A percentile compares a stretch with the other conserved stretches of the same genome.
Evolutionary conservation across 2,329 filamentous ascomycete genomes (phyloP).

Genomic region (Lachnum nothofagi): DNA sequence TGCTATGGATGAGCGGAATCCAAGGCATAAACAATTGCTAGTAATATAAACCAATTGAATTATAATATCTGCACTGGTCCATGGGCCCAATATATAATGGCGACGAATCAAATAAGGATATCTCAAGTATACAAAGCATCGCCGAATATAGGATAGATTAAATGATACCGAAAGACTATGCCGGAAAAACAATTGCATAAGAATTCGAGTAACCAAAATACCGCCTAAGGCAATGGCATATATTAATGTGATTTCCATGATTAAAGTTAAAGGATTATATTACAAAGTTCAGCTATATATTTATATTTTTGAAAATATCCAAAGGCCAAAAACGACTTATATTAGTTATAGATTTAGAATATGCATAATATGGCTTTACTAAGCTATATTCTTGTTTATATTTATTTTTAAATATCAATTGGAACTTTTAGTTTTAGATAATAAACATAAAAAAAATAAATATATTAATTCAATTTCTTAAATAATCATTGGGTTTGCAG

Average conservation of each 20-base stretch:
- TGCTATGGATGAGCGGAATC: conserved; percentile 9
- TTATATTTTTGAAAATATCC: too few species aligned
- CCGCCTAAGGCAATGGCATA: conserved; percentile 16
- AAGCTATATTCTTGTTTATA: too few species aligned
- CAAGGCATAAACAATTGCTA: conserved; percentile 14
- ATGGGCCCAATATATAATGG: conserved; percentile 14
- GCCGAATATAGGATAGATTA: conserved; percentile 3
- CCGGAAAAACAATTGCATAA: conserved; percentile 9
- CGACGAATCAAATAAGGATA: conserved; percentile 15
- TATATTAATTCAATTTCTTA: too few species aligned
- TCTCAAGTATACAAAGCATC: conserved; percentile 10
- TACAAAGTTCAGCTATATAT: too few species aligned
- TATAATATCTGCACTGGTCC: conserved; percentile 10
- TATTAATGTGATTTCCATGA: conserved; percentile 17
- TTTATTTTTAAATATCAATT: too few species aligned
- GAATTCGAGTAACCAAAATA: conserved; percentile 9
- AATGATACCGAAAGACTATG: conserved; percentile 5
- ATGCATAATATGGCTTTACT: too few species aligned
- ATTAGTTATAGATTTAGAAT: too few species aligned
- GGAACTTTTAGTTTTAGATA: too few species aligned
- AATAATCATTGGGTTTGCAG: too few species aligned
- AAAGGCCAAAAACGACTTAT: too few species aligned
- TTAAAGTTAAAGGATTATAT: too few species aligned
- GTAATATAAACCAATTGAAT: conserved; percentile 14
- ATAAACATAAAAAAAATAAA: too few species aligned